Percentiles rank a stretch among this genome's conserved stretches.
phyloP scores from a whole-genome alignment of 83 land plant species.

The Thuja plicata region DNA sequence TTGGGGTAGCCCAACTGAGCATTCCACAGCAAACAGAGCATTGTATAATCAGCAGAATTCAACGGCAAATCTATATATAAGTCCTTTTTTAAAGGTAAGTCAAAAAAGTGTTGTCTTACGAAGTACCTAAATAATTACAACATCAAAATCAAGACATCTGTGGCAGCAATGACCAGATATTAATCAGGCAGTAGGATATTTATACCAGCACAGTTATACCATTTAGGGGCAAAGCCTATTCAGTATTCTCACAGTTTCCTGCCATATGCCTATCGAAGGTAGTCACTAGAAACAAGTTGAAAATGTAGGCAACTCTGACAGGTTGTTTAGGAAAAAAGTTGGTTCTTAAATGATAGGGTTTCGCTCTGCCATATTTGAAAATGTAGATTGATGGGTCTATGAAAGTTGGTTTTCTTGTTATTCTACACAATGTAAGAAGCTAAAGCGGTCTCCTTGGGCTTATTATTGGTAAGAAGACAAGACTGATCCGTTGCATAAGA shows the following conservation, averaged over 20 bases:
- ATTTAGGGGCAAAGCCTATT: not conserved
- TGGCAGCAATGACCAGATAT: not conserved
- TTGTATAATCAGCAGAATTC: not conserved
- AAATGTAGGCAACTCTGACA: slow-evolving; percentile 24
- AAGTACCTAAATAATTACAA: not conserved
- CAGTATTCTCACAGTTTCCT: slow-evolving; percentile 25
- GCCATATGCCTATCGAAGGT: slow-evolving; percentile 58
- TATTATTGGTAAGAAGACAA: slow-evolving; percentile 43
- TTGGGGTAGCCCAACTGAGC: not conserved
- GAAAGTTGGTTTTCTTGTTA: slow-evolving; percentile 42
- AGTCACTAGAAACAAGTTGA: slow-evolving; percentile 73
- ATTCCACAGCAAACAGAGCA: not conserved
- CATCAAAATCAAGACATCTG: not conserved
- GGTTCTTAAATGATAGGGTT: slow-evolving; percentile 49
- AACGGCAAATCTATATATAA: not conserved
- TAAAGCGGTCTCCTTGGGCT: slow-evolving; percentile 59
- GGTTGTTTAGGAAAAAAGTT: slow-evolving; percentile 36
- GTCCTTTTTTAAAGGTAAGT: not conserved
- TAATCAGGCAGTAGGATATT: not conserved
- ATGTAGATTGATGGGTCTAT: slow-evolving; percentile 50
- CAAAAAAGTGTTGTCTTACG: not conserved
- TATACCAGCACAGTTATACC: slow-evolving; percentile 16
- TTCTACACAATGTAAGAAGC: slow-evolving; percentile 39
- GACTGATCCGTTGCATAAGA: slow-evolving; percentile 16
- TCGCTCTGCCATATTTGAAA: slow-evolving; percentile 59